A percentile compares a stretch with the other conserved stretches of the same genome.
phyloP scores from a whole-genome alignment of 805 yeast genomes.

The Ogataea pini region DNA sequence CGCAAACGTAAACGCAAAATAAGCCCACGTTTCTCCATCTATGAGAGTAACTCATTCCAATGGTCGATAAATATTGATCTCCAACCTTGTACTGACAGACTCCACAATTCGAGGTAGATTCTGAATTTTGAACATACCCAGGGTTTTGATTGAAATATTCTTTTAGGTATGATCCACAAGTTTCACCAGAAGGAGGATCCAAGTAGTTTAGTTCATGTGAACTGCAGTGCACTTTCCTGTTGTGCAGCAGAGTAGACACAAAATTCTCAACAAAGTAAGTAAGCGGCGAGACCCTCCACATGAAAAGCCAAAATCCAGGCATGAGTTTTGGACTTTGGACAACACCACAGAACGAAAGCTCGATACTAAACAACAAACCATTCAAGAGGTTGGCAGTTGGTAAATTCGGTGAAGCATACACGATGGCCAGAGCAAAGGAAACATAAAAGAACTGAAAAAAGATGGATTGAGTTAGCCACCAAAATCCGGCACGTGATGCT shows the following conservation, averaged over 20 bases:
- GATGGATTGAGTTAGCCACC: slow-evolving; percentile 35
- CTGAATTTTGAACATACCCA: slow-evolving; percentile 43
- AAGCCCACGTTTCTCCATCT: slow-evolving; percentile 34
- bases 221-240: slow-evolving; percentile 39
- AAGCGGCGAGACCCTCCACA: slow-evolving; percentile 45
- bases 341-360: slow-evolving; percentile 41
- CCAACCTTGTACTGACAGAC: slow-evolving; percentile 26
- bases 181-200: slow-evolving; percentile 48
- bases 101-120: slow-evolving; percentile 30
- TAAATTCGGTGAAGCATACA: slow-evolving; percentile 46
- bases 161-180: slow-evolving; percentile 49
- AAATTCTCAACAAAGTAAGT: slow-evolving; percentile 49
- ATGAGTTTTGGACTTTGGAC: slow-evolving; percentile 44
- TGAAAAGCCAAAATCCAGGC: slow-evolving; percentile 53
- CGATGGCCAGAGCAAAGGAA: slow-evolving; percentile 41
- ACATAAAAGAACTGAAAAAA: slow-evolving; percentile 33
- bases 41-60: slow-evolving; percentile 20
- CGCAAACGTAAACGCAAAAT: slow-evolving; percentile 27
- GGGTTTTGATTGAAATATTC: slow-evolving; percentile 37
- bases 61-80: slow-evolving; percentile 22
- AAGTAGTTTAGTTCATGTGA: slow-evolving; percentile 39
- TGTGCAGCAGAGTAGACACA: slow-evolving; percentile 41
- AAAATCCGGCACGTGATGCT: slow-evolving; percentile 39
- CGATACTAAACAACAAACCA: slow-evolving; percentile 38
- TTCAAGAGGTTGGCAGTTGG: slow-evolving; percentile 43